These are phyloP conservation scores for Psophocarpus tetragonolobus DNA, from an alignment of 306 rosid genomes.

Conservation along the genomic window DNA sequence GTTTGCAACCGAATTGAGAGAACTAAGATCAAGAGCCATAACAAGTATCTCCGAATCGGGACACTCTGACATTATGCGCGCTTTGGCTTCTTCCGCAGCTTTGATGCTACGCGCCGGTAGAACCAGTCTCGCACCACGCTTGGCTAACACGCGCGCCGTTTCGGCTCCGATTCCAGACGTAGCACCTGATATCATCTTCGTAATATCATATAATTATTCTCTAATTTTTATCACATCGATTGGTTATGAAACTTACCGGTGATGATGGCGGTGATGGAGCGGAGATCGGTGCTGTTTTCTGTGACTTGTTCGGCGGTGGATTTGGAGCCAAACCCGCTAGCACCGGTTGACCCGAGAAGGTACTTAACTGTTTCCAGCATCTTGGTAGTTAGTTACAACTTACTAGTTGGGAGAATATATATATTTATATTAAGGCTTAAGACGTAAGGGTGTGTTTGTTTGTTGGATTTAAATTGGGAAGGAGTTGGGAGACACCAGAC, in stretches of 20 bases:
- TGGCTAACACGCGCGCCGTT: conserved; percentile 84
- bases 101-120: conserved; percentile 77
- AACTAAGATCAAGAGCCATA: conserved; percentile 85
- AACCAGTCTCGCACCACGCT: conserved; percentile 75
- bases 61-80: conserved; percentile 59
- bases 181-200: conserved; percentile 54
- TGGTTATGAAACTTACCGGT: conserved; percentile 57
- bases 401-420: too few species aligned
- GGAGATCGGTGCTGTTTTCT: conserved; percentile 42
- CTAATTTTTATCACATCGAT: too few species aligned
- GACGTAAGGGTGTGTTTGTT: background rate
- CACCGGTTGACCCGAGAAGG: conserved; percentile 75
- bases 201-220: background rate
- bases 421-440: background rate
- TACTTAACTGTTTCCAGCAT: conserved; percentile 70
- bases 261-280: conserved; percentile 75
- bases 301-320: conserved; percentile 86
- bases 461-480: background rate
- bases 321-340: conserved; percentile 79
- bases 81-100: conserved; percentile 72
- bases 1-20: conserved; percentile 61
- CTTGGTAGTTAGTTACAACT: background rate
- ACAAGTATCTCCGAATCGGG: conserved; percentile 56
- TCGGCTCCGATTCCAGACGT: conserved; percentile 96
- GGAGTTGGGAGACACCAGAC: background rate